Conservation (phyloP, 495 filamentous ascomycete species). For the Neurospora sp. region DNA sequence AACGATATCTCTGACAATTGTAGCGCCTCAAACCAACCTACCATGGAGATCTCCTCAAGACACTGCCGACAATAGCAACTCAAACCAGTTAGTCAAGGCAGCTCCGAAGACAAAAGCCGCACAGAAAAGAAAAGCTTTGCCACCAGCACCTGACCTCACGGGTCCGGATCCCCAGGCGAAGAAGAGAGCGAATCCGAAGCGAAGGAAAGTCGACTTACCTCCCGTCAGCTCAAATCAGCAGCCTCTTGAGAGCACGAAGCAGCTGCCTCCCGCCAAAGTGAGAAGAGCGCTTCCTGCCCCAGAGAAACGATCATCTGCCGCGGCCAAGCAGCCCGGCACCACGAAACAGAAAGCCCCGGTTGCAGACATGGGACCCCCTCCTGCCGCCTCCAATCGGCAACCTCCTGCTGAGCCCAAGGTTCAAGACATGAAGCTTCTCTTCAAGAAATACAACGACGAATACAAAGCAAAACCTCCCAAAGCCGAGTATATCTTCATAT, state of each 20-base stretch:
- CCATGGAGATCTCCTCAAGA: neutral
- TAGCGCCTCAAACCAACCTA: neutral
- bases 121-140: neutral
- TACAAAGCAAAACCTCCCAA: slow-evolving; percentile 13
- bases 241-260: neutral
- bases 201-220: neutral
- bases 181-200: neutral
- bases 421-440: slow-evolving; percentile 10
- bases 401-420: neutral
- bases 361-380: neutral
- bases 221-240: neutral
- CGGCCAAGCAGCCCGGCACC: neutral
- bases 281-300: neutral
- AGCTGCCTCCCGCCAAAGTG: neutral
- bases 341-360: neutral
- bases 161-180: neutral
- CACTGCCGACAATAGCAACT: neutral
- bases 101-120: neutral
- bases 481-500: slow-evolving; percentile 15
- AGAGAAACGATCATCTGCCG: neutral
- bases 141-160: neutral
- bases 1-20: neutral
- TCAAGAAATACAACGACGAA: slow-evolving; percentile 6
- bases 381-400: neutral
- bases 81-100: neutral